Base-by-base conservation (phyloP, 1,284 basidiomycete species). In the Quambalaria eucalypti region DNA sequence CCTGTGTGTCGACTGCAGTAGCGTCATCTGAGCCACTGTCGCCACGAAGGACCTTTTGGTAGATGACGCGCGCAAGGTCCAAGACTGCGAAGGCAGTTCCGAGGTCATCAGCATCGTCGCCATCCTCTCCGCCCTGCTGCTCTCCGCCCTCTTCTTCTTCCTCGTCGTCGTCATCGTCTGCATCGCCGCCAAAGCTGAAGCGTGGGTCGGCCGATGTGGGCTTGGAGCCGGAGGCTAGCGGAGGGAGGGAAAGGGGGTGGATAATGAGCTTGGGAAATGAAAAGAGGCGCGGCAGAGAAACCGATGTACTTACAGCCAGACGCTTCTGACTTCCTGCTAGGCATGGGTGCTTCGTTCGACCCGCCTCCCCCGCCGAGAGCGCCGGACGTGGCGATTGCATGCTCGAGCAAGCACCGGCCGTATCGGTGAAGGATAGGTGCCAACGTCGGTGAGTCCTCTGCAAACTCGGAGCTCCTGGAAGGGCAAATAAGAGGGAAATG, bases 401-500 rank as follows among this genome's bases (percentile, higher is more conserved):
- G 64, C 40, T 73, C 71, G 2, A 74, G 61, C 36, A 74, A 51
- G 21, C 66, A 64, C 6, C 61, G 55, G n/a, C 72, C 72, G 54
- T 74, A 74, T 14, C 60, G 62, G 44, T 74, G 68, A 36, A 73
- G 50, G 7, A 74, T 49, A 19, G 72, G 72, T 2, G 71, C 72
- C 0, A 74, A 53, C 38, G 62, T 47, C 12, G 68, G 60, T 14
- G 67, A 60, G 36, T 74, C 65, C 48, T 73, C 70, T 1, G 54
- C 62, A 28, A 68, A 61, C 4, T 49, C 25, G 0, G 61, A 47
- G 26, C 61, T 54, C 30, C 63, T 59, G 39, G 19, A 23, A 19
- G 12, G 29, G 6, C 23, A 53, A n/a, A 31, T 19, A 28, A 28
- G 10, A 7, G 29, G 40, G 39, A 28, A 19, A n/a, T 10, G 51